A percentile compares a stretch with the other conserved stretches of the same genome.
Conservation (phyloP, 2,329 filamentous ascomycete species). For the Penicillium sp. region DNA sequence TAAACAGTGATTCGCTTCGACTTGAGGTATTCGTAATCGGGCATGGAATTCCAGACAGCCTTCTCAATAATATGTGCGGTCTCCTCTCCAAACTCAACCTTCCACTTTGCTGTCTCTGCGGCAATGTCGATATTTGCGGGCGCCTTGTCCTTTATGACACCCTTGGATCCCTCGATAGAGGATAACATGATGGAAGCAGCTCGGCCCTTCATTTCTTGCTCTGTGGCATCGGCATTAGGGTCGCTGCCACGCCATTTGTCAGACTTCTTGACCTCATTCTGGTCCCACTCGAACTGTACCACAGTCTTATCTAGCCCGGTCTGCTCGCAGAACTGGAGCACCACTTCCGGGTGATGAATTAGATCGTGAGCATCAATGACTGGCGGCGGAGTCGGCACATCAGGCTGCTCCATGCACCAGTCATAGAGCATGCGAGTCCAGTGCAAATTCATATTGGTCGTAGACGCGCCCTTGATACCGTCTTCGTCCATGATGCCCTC, state of each 20-base stretch:
- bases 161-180: slow-evolving; percentile 31
- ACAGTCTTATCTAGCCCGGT: slow-evolving; percentile 32
- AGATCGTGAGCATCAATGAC: slow-evolving; percentile 40
- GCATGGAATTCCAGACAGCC: slow-evolving; percentile 33
- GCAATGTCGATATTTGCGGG: slow-evolving; percentile 31
- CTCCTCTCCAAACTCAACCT: slow-evolving; percentile 33
- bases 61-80: slow-evolving; percentile 23
- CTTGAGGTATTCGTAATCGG: slow-evolving; percentile 40
- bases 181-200: slow-evolving; percentile 21
- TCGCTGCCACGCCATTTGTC: background rate
- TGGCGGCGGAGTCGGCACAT: slow-evolving; percentile 21
- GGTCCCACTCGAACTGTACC: slow-evolving; percentile 33
- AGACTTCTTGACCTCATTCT: slow-evolving; percentile 6
- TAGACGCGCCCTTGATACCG: slow-evolving; percentile 12
- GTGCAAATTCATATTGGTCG: slow-evolving; percentile 26
- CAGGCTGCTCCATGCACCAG: slow-evolving; percentile 28
- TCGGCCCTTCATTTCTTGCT: background rate
- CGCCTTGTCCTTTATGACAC: slow-evolving; percentile 32
- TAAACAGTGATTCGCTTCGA: slow-evolving; percentile 18
- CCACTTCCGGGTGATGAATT: slow-evolving; percentile 32
- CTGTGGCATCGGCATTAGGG: background rate
- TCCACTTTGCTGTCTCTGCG: slow-evolving; percentile 35
- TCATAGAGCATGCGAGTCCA: slow-evolving; percentile 36
- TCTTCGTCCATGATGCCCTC: slow-evolving; percentile 16
- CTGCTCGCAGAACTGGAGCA: slow-evolving; percentile 26